A percentile compares a stretch with the other conserved stretches of the same genome.
Evolutionary conservation across 1,139 yeast species (phyloP).

Genomic region (Hanseniaspora sp.): DNA sequence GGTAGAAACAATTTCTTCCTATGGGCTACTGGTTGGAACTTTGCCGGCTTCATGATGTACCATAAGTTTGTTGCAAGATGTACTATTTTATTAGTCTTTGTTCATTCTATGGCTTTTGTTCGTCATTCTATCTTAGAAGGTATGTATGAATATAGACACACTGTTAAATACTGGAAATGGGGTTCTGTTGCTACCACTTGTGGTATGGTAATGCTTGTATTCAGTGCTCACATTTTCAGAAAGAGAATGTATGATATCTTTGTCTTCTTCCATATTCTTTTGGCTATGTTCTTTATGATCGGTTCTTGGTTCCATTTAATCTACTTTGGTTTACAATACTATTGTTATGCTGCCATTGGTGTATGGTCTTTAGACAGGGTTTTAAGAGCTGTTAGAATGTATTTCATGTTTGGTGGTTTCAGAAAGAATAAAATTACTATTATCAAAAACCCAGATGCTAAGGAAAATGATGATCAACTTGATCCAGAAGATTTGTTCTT

Average conservation of each 20-base stretch:
- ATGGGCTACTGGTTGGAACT: conserved; percentile 54
- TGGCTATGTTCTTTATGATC: conserved; percentile 46
- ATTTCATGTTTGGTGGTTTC: conserved; percentile 36
- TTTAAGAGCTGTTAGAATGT: conserved; percentile 40
- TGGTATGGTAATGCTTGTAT: conserved; percentile 35
- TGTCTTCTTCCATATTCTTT: conserved; percentile 43
- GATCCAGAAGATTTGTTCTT: conserved; percentile 25
- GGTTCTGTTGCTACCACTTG: conserved; percentile 44
- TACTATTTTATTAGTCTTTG: conserved; percentile 28
- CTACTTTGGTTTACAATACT: conserved; percentile 37
- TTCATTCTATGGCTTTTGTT: conserved; percentile 42
- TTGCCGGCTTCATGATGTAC: conserved; percentile 45
- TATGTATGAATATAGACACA: conserved; percentile 23
- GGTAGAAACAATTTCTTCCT: conserved; percentile 57
- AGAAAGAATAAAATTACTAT: conserved; percentile 40
- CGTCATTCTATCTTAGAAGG: conserved; percentile 26
- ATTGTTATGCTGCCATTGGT: conserved; percentile 44
- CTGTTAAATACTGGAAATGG: conserved; percentile 29
- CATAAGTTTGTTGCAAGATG: conserved; percentile 59
- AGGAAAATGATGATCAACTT: conserved; percentile 17
- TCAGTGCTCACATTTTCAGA: conserved; percentile 43
- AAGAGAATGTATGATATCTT: conserved; percentile 54
- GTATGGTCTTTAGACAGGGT: conserved; percentile 56
- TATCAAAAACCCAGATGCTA: conserved; percentile 39
- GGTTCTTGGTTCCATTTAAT: conserved; percentile 52